phyloP scores from a whole-genome alignment of 1,284 basidiomycete genomes.

The Ganoderma resinaceum region DNA sequence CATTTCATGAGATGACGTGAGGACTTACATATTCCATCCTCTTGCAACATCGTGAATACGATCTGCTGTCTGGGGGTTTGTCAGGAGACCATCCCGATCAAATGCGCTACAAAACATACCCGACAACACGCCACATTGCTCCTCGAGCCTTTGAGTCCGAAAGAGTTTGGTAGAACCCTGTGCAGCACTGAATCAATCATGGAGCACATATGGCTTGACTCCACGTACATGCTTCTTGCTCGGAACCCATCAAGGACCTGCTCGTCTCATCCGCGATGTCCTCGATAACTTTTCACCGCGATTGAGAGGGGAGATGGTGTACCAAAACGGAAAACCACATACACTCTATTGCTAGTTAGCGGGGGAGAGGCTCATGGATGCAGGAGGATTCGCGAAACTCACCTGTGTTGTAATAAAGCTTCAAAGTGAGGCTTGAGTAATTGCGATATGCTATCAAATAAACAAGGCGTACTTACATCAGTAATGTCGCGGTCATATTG shows the following conservation, averaged over 20 bases:
- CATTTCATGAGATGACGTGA: background rate
- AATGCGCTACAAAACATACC: constrained; percentile 38
- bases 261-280: constrained; percentile 52
- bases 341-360: background rate
- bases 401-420: constrained; percentile 67
- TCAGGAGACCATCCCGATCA: background rate
- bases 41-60: constrained; percentile 58
- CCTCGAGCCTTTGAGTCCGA: constrained; percentile 55
- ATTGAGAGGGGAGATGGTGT: background rate
- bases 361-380: background rate
- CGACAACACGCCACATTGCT: constrained; percentile 67
- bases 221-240: constrained; percentile 60
- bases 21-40: constrained; percentile 47
- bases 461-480: constrained; percentile 47
- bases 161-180: constrained; percentile 62
- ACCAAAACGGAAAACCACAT: background rate
- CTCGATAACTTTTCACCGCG: constrained; percentile 51
- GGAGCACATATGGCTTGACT: background rate
- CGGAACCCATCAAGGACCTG: constrained; percentile 62
- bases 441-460: background rate
- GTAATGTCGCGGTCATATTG: constrained; percentile 73
- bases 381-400: background rate
- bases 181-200: background rate
- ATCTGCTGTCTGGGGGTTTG: constrained; percentile 55
- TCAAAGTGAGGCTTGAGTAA: background rate